Percentiles rank a stretch among this genome's conserved stretches.
phyloP scores from a whole-genome alignment of 805 yeast genomes.

The Starmerella sp. region DNA sequence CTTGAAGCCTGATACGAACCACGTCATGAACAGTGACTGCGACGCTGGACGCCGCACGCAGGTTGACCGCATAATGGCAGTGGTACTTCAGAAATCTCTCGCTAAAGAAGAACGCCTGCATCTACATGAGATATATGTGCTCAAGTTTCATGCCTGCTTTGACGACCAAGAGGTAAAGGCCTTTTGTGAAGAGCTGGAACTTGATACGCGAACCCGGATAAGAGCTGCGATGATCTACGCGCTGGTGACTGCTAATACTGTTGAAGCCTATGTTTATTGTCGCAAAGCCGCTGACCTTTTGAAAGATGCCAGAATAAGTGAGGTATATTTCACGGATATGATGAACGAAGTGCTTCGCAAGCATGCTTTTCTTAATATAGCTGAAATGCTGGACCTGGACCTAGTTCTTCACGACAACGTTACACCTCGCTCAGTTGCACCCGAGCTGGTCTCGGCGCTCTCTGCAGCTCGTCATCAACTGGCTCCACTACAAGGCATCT shows the following conservation, averaged over 20 bases:
- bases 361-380: neutral
- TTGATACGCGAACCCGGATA: neutral
- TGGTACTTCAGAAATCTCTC: neutral
- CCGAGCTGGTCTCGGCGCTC: neutral
- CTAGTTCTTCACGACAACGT: neutral
- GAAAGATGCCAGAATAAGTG: too few relatives aligned
- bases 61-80: neutral
- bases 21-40: neutral
- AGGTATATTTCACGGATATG: neutral
- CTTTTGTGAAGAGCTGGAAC: neutral
- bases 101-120: neutral
- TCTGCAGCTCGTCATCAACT: neutral
- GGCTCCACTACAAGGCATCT: neutral
- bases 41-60: neutral
- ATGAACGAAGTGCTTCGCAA: neutral
- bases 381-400: neutral
- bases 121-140: neutral
- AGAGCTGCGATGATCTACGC: neutral
- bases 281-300: too few relatives aligned
- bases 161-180: neutral
- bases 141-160: neutral
- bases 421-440: too few relatives aligned
- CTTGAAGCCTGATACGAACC: neutral
- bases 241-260: too few relatives aligned
- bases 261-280: too few relatives aligned